Percentiles rank a stretch among this genome's conserved stretches.
Evolutionary conservation across 768 basidiomycete species (phyloP).

Genomic region (Calvatia gigantea): DNA sequence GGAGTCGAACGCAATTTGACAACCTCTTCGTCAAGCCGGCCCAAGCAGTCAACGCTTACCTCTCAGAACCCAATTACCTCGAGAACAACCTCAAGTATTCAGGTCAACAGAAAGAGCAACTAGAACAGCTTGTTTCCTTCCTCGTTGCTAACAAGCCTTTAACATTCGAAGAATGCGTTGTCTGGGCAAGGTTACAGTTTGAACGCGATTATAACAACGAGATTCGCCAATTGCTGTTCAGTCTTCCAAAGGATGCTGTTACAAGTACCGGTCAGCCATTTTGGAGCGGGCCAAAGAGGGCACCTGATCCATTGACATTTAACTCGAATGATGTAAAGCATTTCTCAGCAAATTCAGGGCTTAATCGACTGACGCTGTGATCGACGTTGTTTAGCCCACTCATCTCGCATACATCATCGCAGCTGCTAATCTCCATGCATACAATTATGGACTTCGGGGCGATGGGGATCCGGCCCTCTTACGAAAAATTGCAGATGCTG

Average conservation of each 20-base stretch:
- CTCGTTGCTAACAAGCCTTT: slow-evolving; percentile 91
- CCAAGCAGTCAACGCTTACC: slow-evolving; percentile 92
- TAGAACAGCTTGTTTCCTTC: slow-evolving; percentile 84
- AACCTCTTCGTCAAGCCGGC: slow-evolving; percentile 91
- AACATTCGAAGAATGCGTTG: slow-evolving; percentile 95
- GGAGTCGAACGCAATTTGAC: slow-evolving; percentile 93
- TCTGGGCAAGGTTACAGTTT: slow-evolving; percentile 95
- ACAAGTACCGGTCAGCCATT: slow-evolving; percentile 94
- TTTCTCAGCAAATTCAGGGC: neutral
- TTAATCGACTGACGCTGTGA: slow-evolving; percentile 13
- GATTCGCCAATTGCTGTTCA: slow-evolving; percentile 89
- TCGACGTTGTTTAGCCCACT: slow-evolving; percentile 69
- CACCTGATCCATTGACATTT: slow-evolving; percentile 87
- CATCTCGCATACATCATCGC: slow-evolving; percentile 90
- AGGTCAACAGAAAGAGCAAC: slow-evolving; percentile 86
- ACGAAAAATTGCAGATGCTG: slow-evolving; percentile 78
- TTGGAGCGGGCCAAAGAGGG: slow-evolving; percentile 99
- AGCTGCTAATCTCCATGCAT: slow-evolving; percentile 94
- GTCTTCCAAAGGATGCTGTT: slow-evolving; percentile 90
- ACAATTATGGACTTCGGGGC: slow-evolving; percentile 95
- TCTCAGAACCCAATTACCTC: slow-evolving; percentile 94
- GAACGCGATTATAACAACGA: slow-evolving; percentile 92
- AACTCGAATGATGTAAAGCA: slow-evolving; percentile 76
- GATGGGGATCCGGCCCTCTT: slow-evolving; percentile 76
- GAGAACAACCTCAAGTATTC: slow-evolving; percentile 89